A percentile compares a stretch with the other conserved stretches of the same genome.
Conservation (phyloP, 2,329 filamentous ascomycete species). For the Xylariomycetidae sp. region DNA sequence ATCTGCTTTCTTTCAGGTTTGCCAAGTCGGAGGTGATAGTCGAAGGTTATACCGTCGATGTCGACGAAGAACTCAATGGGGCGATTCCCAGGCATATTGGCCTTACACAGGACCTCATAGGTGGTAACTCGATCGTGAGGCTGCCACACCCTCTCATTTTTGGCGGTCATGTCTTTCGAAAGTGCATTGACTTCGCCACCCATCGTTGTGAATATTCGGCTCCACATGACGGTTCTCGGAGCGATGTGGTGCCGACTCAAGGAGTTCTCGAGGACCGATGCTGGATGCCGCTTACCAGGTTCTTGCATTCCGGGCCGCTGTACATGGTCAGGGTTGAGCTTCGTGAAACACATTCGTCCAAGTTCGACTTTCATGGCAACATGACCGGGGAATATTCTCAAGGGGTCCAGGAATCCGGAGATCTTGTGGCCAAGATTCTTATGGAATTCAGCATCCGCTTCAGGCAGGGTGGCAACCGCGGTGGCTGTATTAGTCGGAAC, state of each 20-base stretch:
- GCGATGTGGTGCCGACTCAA: slow-evolving; percentile 8
- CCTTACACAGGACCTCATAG: slow-evolving; percentile 18
- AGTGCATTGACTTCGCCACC: slow-evolving; percentile 20
- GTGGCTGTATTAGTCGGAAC: too few relatives aligned
- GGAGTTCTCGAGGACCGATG: slow-evolving; percentile 4
- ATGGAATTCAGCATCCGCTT: too few relatives aligned
- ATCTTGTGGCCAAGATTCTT: too few relatives aligned
- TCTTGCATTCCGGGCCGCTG: background rate
- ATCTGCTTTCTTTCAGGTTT: slow-evolving; percentile 9
- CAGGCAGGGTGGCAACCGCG: too few relatives aligned
- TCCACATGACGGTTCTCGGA: slow-evolving; percentile 6
- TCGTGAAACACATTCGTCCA: slow-evolving; percentile 12
- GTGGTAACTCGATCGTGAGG: slow-evolving; percentile 10
- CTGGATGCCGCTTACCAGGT: background rate
- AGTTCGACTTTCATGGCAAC: slow-evolving; percentile 12
- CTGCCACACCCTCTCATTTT: background rate
- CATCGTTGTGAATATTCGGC: slow-evolving; percentile 11
- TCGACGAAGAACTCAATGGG: slow-evolving; percentile 17
- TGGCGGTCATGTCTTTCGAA: slow-evolving; percentile 7
- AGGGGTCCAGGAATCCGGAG: slow-evolving; percentile 4
- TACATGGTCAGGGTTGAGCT: slow-evolving; percentile 6
- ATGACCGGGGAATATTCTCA: slow-evolving; percentile 8
- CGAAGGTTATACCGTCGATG: slow-evolving; percentile 17
- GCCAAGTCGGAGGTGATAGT: slow-evolving; percentile 9
- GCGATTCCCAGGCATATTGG: background rate